Evolutionary conservation across 345 rosid species (phyloP).

Genomic region (Populus pruinosa): DNA sequence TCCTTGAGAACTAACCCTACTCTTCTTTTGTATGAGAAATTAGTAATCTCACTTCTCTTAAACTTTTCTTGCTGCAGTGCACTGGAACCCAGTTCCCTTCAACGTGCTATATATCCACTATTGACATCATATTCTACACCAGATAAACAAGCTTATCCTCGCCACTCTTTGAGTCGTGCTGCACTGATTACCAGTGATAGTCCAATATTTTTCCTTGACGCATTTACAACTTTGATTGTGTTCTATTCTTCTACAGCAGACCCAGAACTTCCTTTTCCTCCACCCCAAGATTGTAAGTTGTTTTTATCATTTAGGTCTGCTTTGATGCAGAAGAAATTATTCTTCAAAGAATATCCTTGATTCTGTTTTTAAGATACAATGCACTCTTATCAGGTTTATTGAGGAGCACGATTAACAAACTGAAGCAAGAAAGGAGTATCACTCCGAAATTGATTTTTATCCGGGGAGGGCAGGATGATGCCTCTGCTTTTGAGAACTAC

Average conservation of each 20-base stretch:
- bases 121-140: slow-evolving; percentile 74
- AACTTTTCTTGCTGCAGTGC: slow-evolving; percentile 48
- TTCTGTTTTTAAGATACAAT: slow-evolving; percentile 1
- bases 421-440: slow-evolving; percentile 86
- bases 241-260: slow-evolving; percentile 90
- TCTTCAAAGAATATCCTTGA: background rate
- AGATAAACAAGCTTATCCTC: slow-evolving; percentile 83
- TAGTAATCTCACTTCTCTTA: background rate
- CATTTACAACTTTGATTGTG: slow-evolving; percentile 79
- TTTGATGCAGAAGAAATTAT: background rate
- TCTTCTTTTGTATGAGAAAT: background rate
- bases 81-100: slow-evolving; percentile 85
- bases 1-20: background rate
- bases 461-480: slow-evolving; percentile 80
- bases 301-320: background rate
- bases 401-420: slow-evolving; percentile 69
- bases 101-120: slow-evolving; percentile 78
- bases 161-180: slow-evolving; percentile 87
- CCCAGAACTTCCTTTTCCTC: slow-evolving; percentile 83
- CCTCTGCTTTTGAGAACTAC: slow-evolving; percentile 75
- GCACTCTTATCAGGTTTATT: slow-evolving; percentile 49
- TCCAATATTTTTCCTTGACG: slow-evolving; percentile 94
- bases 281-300: slow-evolving; percentile 89
- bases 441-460: slow-evolving; percentile 84
- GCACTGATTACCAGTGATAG: slow-evolving; percentile 90